Base-by-base conservation (phyloP, 2,329 filamentous ascomycete genomes). In the Colletotrichum tropicale region DNA sequence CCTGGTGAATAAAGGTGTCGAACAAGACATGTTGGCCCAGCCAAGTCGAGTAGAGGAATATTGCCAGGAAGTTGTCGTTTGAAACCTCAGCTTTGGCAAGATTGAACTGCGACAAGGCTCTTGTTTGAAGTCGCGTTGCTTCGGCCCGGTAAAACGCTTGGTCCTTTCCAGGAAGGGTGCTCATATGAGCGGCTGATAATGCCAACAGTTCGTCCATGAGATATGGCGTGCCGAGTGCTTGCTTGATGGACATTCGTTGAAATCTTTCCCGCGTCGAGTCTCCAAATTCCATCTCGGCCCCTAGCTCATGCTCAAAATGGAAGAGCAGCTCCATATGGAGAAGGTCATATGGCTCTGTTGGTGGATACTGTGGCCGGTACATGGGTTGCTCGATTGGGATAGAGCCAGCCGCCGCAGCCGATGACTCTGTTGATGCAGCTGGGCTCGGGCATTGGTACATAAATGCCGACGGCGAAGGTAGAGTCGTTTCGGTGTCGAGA, bases 141-240 rank as follows among this genome's bases (percentile, higher is more conserved):
- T 85, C 83, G 66, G 83, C 81, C 18, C 82, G 82, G 60, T 85
- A 85, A 28, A 77, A 79, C 10, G 10, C 80, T 77, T 18, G 78
- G 78, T 1, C 77, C 24, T 79, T 55, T 16, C 79, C 66, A 7
- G 80, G 79, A 4, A 83, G 77, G 4, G 80, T 82, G 71, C 83
- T 84, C 62, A 82, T 77, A 71, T 90, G 87, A 5, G 87, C 81
- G 6, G 88, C 87, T 15, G 87, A 83, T 62, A 88, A 77, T 52
- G 87, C 88, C 13, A 90, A 83, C 7, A 88, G 62, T 77, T 88
- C 83, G 71, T 89, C 87, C 76, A 89, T 85, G 5, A 88, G 83
- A 70, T 87, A 89, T 2, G 86, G 88, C 4, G 82, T 81, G 34
- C 81, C 78, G 8, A 73, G 30, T 7, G 73, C 70, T 21, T 75